Conservation (phyloP, 2,329 filamentous ascomycete species). For the Albophoma yamanashiensis region DNA sequence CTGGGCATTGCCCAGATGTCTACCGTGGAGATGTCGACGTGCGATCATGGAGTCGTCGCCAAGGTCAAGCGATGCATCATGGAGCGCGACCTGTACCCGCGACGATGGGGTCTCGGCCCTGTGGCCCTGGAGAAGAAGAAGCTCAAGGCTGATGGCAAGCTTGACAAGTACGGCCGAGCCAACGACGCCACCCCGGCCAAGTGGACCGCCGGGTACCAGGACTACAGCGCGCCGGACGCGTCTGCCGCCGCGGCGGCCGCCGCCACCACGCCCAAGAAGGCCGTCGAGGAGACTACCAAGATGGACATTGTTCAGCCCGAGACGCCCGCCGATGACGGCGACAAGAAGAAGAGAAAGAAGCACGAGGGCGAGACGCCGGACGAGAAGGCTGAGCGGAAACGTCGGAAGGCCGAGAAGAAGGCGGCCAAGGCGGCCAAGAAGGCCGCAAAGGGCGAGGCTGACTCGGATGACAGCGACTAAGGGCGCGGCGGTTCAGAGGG, state of each 20-base stretch:
- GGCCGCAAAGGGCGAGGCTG: constrained; percentile 37
- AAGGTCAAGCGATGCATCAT: constrained; percentile 99
- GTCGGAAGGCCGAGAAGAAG: constrained; percentile 50
- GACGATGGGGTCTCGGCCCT: constrained; percentile 91
- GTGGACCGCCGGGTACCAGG: constrained; percentile 89
- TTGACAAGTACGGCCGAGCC: constrained; percentile 90
- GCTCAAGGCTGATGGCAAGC: constrained; percentile 94
- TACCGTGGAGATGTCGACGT: constrained; percentile 90
- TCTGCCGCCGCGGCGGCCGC: constrained; percentile 32
- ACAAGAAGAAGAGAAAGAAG: constrained; percentile 66
- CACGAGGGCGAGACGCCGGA: constrained; percentile 66
- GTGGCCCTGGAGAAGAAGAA: constrained; percentile 98
- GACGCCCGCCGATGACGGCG: constrained; percentile 38
- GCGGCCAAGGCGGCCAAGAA: constrained; percentile 47
- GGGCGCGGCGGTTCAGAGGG: neutral
- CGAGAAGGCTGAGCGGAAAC: constrained; percentile 52
- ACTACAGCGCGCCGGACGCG: constrained; percentile 56
- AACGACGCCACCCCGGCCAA: constrained; percentile 91
- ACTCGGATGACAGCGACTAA: constrained; percentile 27
- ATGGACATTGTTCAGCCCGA: constrained; percentile 23
- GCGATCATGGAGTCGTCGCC: constrained; percentile 94
- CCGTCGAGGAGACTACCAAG: constrained; percentile 24
- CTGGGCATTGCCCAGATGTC: constrained; percentile 97
- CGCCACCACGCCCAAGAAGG: constrained; percentile 26
- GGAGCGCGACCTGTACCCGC: constrained; percentile 96